phyloP scores from a whole-genome alignment of 768 basidiomycete species.

The Naganishia vaughanmartiniae region DNA sequence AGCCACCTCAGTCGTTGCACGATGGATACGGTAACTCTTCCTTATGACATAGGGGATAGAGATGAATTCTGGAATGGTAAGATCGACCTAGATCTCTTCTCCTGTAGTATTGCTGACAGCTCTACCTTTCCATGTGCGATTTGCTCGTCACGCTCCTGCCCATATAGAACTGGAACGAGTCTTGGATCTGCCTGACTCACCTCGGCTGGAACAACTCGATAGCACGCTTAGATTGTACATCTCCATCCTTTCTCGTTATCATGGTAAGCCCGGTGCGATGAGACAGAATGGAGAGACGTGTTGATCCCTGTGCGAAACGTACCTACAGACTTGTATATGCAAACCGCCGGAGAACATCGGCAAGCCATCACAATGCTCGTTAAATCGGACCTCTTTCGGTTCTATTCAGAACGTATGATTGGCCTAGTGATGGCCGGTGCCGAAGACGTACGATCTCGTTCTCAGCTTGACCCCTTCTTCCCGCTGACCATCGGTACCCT shows the following conservation, averaged over 20 bases:
- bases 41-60: conserved; percentile 20
- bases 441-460: conserved; percentile 58
- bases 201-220: conserved; percentile 72
- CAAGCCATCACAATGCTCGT: conserved; percentile 75
- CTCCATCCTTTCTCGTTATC: conserved; percentile 76
- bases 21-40: conserved; percentile 24
- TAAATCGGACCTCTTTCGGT: conserved; percentile 80
- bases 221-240: conserved; percentile 72
- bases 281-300: not conserved
- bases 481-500: not conserved
- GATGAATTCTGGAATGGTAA: conserved; percentile 31
- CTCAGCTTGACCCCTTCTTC: not conserved
- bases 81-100: not conserved
- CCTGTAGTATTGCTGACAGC: not conserved
- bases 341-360: conserved; percentile 75
- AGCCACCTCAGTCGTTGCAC: not conserved
- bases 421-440: conserved; percentile 71
- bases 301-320: not conserved
- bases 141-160: not conserved
- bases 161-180: conserved; percentile 80
- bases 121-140: not conserved
- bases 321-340: conserved; percentile 69
- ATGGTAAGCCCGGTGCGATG: conserved; percentile 60
- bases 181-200: conserved; percentile 63
- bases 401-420: conserved; percentile 88